A percentile compares a stretch with the other conserved stretches of the same genome.
These are phyloP conservation scores for Eucalyptus microcorys DNA, from an alignment of 345 rosid species.

Conservation along the genomic window DNA sequence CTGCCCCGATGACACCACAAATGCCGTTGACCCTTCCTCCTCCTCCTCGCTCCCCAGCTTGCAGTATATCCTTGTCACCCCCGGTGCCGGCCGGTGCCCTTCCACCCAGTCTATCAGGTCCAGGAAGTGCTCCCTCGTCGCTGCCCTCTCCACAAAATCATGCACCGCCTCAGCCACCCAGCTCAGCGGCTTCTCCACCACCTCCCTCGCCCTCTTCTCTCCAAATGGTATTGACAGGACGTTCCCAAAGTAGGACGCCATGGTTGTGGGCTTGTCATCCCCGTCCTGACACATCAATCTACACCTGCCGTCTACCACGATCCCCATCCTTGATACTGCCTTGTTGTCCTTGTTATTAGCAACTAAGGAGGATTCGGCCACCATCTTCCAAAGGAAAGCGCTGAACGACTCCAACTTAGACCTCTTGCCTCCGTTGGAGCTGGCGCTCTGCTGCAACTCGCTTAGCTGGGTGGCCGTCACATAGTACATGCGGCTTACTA, in stretches of 20 bases:
- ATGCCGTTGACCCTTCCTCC: slow-evolving; percentile 29
- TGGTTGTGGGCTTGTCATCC: background rate
- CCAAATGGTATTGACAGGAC: slow-evolving; percentile 61
- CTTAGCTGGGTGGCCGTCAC: slow-evolving; percentile 15
- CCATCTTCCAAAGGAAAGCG: slow-evolving; percentile 61
- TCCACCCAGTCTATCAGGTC: slow-evolving; percentile 78
- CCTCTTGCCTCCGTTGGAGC: slow-evolving; percentile 10
- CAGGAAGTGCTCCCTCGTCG: slow-evolving; percentile 53
- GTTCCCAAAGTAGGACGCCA: slow-evolving; percentile 31
- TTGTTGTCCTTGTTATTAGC: background rate
- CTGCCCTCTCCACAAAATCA: slow-evolving; percentile 16
- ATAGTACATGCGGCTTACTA: slow-evolving; percentile 49
- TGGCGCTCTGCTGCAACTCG: slow-evolving; percentile 32
- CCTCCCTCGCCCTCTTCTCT: slow-evolving; percentile 11
- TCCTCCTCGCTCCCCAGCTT: slow-evolving; percentile 3
- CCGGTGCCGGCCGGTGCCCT: slow-evolving; percentile 39
- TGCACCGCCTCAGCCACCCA: slow-evolving; percentile 52
- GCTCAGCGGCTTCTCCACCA: slow-evolving; percentile 28
- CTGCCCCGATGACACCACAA: slow-evolving; percentile 73
- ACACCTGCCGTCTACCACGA: slow-evolving; percentile 59
- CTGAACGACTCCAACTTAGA: slow-evolving; percentile 58
- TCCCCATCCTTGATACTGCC: slow-evolving; percentile 26
- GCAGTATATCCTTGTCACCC: slow-evolving; percentile 38
- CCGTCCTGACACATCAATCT: slow-evolving; percentile 3
- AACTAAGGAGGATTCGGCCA: slow-evolving; percentile 17